phyloP scores from a whole-genome alignment of 768 basidiomycete species.

The Collybia mongolica region DNA sequence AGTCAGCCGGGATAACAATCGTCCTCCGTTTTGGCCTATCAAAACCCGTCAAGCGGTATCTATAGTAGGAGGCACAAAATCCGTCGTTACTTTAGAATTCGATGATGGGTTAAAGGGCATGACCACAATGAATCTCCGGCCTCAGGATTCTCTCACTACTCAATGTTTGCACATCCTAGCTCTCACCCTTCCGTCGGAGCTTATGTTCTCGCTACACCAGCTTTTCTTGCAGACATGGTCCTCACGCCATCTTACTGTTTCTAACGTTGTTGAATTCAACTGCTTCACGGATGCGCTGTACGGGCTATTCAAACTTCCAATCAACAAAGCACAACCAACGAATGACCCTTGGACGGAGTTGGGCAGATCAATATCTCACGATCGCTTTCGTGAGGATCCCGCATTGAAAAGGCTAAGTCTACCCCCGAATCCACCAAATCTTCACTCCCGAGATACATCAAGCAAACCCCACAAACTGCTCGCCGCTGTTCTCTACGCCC shows the following conservation, averaged over 20 bases:
- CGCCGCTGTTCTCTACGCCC: slow-evolving; percentile 62
- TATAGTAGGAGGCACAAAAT: slow-evolving; percentile 48
- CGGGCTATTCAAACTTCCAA: slow-evolving; percentile 39
- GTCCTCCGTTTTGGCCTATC: not conserved
- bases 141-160: slow-evolving; percentile 53
- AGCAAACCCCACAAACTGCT: slow-evolving; percentile 42
- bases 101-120: slow-evolving; percentile 46
- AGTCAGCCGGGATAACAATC: slow-evolving; percentile 16
- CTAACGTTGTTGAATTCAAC: slow-evolving; percentile 52
- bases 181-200: slow-evolving; percentile 52
- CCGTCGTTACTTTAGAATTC: slow-evolving; percentile 53
- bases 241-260: slow-evolving; percentile 34
- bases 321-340: slow-evolving; percentile 16
- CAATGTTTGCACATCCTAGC: slow-evolving; percentile 66
- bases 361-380: slow-evolving; percentile 38
- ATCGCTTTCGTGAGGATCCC: slow-evolving; percentile 58
- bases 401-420: slow-evolving; percentile 43
- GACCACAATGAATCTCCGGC: slow-evolving; percentile 52
- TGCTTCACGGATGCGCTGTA: slow-evolving; percentile 55
- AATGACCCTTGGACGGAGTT: slow-evolving; percentile 48
- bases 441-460: slow-evolving; percentile 16
- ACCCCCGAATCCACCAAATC: slow-evolving; percentile 24
- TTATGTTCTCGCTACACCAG: slow-evolving; percentile 55
- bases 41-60: slow-evolving; percentile 21
- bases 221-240: slow-evolving; percentile 63